These are phyloP conservation scores for Thielaviopsis punctulata DNA, from an alignment of 2,329 filamentous ascomycete genomes.

Conservation along the genomic window DNA sequence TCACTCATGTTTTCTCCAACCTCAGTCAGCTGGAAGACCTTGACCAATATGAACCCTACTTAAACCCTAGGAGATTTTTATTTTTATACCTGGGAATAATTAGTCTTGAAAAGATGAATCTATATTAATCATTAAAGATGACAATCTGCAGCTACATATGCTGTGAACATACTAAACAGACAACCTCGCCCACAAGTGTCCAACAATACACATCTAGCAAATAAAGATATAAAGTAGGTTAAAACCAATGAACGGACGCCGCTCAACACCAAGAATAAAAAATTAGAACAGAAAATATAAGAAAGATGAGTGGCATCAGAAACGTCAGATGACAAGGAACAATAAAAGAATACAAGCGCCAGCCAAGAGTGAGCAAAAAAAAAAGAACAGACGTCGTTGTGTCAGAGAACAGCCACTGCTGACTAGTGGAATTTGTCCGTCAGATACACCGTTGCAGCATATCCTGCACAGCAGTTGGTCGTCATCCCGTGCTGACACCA, in stretches of 20 bases:
- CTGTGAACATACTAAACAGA: background rate
- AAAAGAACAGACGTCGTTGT: background rate
- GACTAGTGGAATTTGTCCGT: constrained; percentile 41
- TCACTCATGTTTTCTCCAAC: too few relatives aligned
- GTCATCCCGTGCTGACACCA: constrained; percentile 60
- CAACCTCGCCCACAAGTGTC: background rate
- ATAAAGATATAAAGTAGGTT: background rate
- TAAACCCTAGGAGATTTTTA: too few relatives aligned
- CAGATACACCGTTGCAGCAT: constrained; percentile 48
- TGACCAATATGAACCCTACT: too few relatives aligned
- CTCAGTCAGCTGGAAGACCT: too few relatives aligned
- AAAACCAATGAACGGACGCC: background rate
- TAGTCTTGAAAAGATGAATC: background rate
- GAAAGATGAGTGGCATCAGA: background rate
- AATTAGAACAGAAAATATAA: background rate
- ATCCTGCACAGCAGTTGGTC: constrained; percentile 49
- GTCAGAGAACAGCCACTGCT: background rate
- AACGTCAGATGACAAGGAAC: background rate
- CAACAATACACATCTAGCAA: background rate
- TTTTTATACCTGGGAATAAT: too few relatives aligned
- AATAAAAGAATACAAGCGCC: background rate
- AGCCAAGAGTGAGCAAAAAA: background rate
- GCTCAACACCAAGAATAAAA: background rate
- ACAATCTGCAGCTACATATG: background rate
- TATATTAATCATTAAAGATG: background rate